Base-by-base conservation (phyloP, 148 eudicot species). In the Polygonum aviculare region DNA sequence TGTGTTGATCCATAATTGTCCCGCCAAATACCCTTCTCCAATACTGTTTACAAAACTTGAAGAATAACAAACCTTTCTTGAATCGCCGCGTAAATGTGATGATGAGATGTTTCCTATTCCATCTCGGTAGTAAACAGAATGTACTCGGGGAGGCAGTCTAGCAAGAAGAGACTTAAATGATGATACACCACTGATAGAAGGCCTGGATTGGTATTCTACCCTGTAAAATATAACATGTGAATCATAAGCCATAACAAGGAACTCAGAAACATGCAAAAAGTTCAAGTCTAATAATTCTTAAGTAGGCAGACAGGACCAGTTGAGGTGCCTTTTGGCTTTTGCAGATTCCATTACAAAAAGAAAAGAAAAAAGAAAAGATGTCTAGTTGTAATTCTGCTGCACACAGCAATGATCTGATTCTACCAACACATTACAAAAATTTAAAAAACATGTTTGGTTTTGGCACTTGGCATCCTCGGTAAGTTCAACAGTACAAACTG, bases 91-190 rank as follows among this genome's bases (percentile, higher is more conserved):
- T 73, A 95, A 85, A 82, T 88, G 90, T 15, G 99, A 95, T 48
- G 99, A 76, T 75, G 99, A 95, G 78, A 95, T 95, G 82, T 95
- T 95, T 77, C 99, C 99, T 4, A 95, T 95, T 39, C 78, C 83
- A 80, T 95, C 99, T 75, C 99, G 88, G 87, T 95, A 95, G 87
- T 95, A 95, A 78, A 95, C 99, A 54, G 99, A 93, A 85, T 91
- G 90, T 79, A 95, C 94, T 80, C 97, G 84, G 38, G 99, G 98
- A 55, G 99, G 99, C 80, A 95, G 83, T 79, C 83, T 86, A 65
- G 94, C 99, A 75, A 91, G 86, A 80, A 95, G 94, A 73, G 83
- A 77, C 85, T 95, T 95, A 82, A 95, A 90, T 33, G 98, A 93
- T 80, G 98, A 84, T 47, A 74, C 86, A 73, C 98, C 97, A 76